Evolutionary conservation across 257 asterid genomes (phyloP), one percentile per base, ranked within the genome.

Genomic region (Agastache rugosa): DNA sequence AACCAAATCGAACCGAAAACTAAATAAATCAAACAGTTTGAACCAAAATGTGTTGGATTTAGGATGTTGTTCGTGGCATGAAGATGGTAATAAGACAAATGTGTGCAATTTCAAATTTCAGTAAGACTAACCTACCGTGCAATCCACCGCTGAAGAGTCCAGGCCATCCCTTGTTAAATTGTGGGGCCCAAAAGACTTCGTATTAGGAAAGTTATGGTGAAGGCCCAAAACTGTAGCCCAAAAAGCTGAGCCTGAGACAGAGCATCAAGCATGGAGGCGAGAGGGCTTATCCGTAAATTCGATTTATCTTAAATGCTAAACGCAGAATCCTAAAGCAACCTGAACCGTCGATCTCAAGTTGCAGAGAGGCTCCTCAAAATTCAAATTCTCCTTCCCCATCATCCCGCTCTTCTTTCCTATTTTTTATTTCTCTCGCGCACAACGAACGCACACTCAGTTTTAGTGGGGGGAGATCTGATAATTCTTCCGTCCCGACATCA

Each of bases 301-400:
- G 8, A 8, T 1, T 6, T 1, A 22, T 55, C 11, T 53, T 53
- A 0, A 15, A 47, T 9, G 44, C 29, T 53, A 0, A 15, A 47
- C 5, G 44, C 29, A 11, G 9, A 12, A 63, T 29, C 60, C 58
- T 3, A 8, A 15, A 16, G 50, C 31, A 70, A 14, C 62, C 22
- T 59, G 41, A 75, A 64, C 74, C 77, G 77, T 71, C 67, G 70
- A 77, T 69, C 73, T 67, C 22, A 59, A 71, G 12, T 25, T 56
- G 67, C 64, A 31, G 77, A 81, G 81, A 83, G 87, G 77, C 75
- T 20, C 63, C 78, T 68, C 61, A 73, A 73, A 73, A 50, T 79
- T 78, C 73, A 79, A 79, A 78, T 58, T 39, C 17, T 50, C 51
- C 23, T 51, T 35, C 63, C 3, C 50, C 39, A 29, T 16, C 23